phyloP scores from a whole-genome alignment of 1,284 basidiomycete genomes.

The Mixia osmundae region DNA sequence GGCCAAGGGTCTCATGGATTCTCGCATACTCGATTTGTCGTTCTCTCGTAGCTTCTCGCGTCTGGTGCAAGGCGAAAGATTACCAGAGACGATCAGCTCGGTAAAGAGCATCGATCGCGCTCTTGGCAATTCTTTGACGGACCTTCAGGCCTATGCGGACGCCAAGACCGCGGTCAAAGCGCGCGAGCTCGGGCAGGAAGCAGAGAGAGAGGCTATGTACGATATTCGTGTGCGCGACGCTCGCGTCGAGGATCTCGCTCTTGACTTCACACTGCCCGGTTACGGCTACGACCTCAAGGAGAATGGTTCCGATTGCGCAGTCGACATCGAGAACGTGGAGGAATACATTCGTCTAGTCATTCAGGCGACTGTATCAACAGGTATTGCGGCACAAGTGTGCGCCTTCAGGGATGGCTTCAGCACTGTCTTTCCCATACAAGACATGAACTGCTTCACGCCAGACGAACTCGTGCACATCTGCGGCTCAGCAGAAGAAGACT shows the following conservation, averaged over 20 bases:
- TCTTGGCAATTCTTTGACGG: slow-evolving; percentile 61
- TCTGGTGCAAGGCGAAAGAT: slow-evolving; percentile 56
- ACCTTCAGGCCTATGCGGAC: slow-evolving; percentile 36
- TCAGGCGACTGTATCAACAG: slow-evolving; percentile 20
- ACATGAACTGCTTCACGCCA: slow-evolving; percentile 73
- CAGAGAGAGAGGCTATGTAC: slow-evolving; percentile 21
- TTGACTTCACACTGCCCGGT: slow-evolving; percentile 92
- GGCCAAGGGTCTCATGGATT: slow-evolving; percentile 81
- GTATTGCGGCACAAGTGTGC: slow-evolving; percentile 37
- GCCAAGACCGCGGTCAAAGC: slow-evolving; percentile 24
- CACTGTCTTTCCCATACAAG: slow-evolving; percentile 74
- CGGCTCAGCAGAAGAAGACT: slow-evolving; percentile 85
- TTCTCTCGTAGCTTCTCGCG: slow-evolving; percentile 84
- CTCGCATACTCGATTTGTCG: slow-evolving; percentile 84
- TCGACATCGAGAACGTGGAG: slow-evolving; percentile 63
- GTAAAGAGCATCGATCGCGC: slow-evolving; percentile 60
- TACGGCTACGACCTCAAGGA: slow-evolving; percentile 55
- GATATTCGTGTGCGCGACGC: slow-evolving; percentile 30
- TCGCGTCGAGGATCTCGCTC: slow-evolving; percentile 52
- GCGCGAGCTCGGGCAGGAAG: slow-evolving; percentile 17
- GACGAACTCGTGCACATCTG: slow-evolving; percentile 85
- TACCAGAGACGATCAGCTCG: slow-evolving; percentile 57
- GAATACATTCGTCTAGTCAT: slow-evolving; percentile 50
- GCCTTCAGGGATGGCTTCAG: slow-evolving; percentile 34
- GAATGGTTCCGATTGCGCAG: slow-evolving; percentile 49